Conservation (phyloP, 768 basidiomycete genomes). For the Podaxis sp. region DNA sequence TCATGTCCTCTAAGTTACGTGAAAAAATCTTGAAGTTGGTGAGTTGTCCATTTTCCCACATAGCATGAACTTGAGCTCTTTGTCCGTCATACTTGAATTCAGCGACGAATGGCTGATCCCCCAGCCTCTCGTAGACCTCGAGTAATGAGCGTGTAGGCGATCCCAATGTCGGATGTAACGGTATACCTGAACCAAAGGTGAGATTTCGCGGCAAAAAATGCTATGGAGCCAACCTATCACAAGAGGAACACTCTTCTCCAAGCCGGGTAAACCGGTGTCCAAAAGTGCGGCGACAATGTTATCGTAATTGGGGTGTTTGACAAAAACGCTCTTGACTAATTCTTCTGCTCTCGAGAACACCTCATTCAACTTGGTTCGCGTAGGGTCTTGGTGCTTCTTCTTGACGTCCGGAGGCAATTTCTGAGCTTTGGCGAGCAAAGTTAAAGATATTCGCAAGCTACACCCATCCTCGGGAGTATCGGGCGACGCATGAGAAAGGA, state of each 20-base stretch:
- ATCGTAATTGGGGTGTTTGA: slow-evolving; percentile 73
- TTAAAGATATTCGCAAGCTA: slow-evolving; percentile 22
- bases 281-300: slow-evolving; percentile 61
- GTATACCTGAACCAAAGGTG: slow-evolving; percentile 51
- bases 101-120: slow-evolving; percentile 65
- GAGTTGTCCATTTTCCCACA: slow-evolving; percentile 23
- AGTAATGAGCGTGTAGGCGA: slow-evolving; percentile 80
- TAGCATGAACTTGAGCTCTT: slow-evolving; percentile 75
- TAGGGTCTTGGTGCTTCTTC: slow-evolving; percentile 21
- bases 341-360: slow-evolving; percentile 57
- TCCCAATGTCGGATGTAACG: slow-evolving; percentile 82
- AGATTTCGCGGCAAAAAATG: background rate
- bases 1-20: slow-evolving; percentile 91
- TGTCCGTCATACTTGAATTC: slow-evolving; percentile 94
- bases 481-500: slow-evolving; percentile 45
- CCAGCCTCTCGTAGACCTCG: slow-evolving; percentile 75
- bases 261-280: slow-evolving; percentile 52
- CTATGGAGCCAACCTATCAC: slow-evolving; percentile 54
- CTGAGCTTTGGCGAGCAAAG: slow-evolving; percentile 23
- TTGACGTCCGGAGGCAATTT: slow-evolving; percentile 16
- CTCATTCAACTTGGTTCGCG: slow-evolving; percentile 30
- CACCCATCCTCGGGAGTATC: slow-evolving; percentile 11
- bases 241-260: slow-evolving; percentile 59
- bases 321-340: slow-evolving; percentile 67
- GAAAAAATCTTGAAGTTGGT: slow-evolving; percentile 67